Base-by-base conservation (phyloP, 306 rosid species). In the Acmispon strigosus region DNA sequence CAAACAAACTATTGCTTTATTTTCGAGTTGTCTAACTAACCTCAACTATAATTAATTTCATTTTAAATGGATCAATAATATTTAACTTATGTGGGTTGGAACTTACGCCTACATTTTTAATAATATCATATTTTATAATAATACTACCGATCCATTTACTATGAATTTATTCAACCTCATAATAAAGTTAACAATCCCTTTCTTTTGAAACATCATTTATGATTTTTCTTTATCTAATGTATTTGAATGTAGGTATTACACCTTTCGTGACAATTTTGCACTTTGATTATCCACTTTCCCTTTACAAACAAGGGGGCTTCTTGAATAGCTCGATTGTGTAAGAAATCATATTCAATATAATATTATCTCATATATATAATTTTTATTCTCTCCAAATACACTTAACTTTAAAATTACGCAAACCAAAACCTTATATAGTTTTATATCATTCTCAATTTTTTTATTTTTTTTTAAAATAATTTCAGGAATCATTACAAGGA, bases 401-500 rank as follows among this genome's bases (percentile, higher is more conserved):
- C n/a, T n/a, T 13, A 8, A 57, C 0, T 8, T 57, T 6, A 57
- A 51, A 51, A 15, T 18, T 6, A 51, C 5, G 0, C 29, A 17
- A 17, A 51, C 4, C 9, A 64, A 64, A 44, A 14, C 15, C 20
- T 9, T 8, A 22, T 8, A 36, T 12, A 34, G n/a, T 6, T 14
- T 44, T 27, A 22, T 10, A 16, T 11, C 2, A 29, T 57, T 57
- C 7, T 27, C 3, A 3, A 17, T 16, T 48, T 66, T 5, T 54
- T 44, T 3, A 12, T n/a, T n/a, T n/a, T n/a, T 6, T 13, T 7
- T n/a, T 7, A 27, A 66, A 7, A 2, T 0, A 17, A 66, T 34
- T 66, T 43, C 74, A 84, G 88, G 70, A 60, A 71, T 56, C 59
- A 74, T 54, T 78, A 39, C 62, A 71, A 62, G 24, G 80, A 78